Conservation (phyloP, 2,329 filamentous ascomycete genomes). For the Mollisia scopiformis region DNA sequence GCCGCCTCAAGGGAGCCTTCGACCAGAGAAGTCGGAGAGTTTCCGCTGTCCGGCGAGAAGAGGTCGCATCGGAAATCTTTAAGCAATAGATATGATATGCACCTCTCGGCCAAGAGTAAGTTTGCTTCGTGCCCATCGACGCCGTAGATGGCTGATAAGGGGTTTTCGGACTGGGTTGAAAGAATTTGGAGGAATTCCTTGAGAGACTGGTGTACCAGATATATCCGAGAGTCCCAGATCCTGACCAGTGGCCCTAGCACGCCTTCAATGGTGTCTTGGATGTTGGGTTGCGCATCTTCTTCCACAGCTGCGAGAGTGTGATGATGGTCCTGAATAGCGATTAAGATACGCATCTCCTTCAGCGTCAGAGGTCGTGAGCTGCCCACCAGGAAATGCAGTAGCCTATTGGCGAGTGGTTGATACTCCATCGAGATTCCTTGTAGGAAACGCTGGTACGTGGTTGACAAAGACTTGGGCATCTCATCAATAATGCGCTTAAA, state of each 20-base stretch:
- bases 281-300: conserved; percentile 33
- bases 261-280: conserved; percentile 36
- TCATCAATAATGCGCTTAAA: conserved; percentile 36
- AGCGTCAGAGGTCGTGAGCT: conserved; percentile 39
- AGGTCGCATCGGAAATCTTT: conserved; percentile 38
- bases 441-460: conserved; percentile 38
- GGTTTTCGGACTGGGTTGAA: conserved; percentile 4
- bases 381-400: conserved; percentile 39
- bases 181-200: conserved; percentile 23
- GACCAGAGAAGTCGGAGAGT: conserved; percentile 14
- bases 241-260: conserved; percentile 39
- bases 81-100: conserved; percentile 38
- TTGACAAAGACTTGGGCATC: conserved; percentile 36
- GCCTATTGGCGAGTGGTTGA: conserved; percentile 30
- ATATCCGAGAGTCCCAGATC: conserved; percentile 35
- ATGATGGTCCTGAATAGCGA: conserved; percentile 34
- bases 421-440: conserved; percentile 30
- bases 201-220: conserved; percentile 35
- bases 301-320: conserved; percentile 28
- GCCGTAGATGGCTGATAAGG: conserved; percentile 10
- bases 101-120: conserved; percentile 13
- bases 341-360: conserved; percentile 40
- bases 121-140: conserved; percentile 8
- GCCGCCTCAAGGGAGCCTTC: not conserved
- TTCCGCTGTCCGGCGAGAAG: conserved; percentile 26